Evolutionary conservation across 2,329 filamentous ascomycete species (phyloP), one percentile per base, ranked within the genome.

Genomic region (Neurospora crassa): DNA sequence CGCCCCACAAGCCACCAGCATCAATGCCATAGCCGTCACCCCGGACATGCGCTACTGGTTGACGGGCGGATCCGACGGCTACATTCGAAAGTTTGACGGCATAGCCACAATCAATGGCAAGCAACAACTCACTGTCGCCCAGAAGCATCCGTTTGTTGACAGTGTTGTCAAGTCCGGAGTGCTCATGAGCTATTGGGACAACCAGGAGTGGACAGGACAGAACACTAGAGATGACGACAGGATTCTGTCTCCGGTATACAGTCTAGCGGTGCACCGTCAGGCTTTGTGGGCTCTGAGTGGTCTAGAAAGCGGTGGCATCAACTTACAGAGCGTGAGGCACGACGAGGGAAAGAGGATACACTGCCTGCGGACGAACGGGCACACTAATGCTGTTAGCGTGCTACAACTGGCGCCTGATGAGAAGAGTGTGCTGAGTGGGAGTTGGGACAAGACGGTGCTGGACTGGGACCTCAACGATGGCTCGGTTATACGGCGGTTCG

Each of bases 161-260:
- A 97, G 93, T 76, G 96, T 99, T 63, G 93, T 93, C 71, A 99
- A 99, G 81, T 94, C 95, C 2, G 96, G 94, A 1, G 92, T 97
- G 6, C 83, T 98, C 68, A 90, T 97, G 87, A 97, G 92, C 69
- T 99, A 99, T 80, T 99, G 96, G 96, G 96, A 97, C 80, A 99
- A 98, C 77, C 94, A 97, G 79, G 95, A 99, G 78, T 88, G 89
- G 2, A 75, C 82, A 2, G 79, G 78, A 0, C 79, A 81, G 0
- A 75, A 68, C 67, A 80, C 81, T 5, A 80, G 82, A 43, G 80
- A 83, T 16, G 83, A 91, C 68, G 90, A 92, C 3, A 82, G 88
- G 34, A 82, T 87, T 5, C 81, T 95, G n/a, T 97, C 93, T 11
- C 94, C 96, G 0, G 95, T 99, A 0, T 99, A 99, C 80, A 97